Evolutionary conservation across 495 filamentous ascomycete genomes (phyloP).

Genomic region (Astrocystis sublimbata): DNA sequence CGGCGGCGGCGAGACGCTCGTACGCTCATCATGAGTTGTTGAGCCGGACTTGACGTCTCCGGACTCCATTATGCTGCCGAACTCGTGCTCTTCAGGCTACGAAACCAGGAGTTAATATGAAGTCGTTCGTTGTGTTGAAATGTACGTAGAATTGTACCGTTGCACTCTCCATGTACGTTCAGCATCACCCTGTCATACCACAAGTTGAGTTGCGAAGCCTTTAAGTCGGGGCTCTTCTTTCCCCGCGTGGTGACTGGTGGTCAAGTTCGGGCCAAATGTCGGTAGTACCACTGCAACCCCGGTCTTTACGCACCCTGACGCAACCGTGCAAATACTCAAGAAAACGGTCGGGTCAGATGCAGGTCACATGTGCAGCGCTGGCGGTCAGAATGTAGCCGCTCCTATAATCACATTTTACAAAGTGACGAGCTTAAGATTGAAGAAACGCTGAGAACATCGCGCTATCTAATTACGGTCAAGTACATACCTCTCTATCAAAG

Average conservation of each 20-base stretch:
- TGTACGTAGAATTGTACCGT: no score
- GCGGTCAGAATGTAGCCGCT: no score
- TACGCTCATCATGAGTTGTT: conserved; percentile 4
- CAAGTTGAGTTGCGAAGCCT: no score
- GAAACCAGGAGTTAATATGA: neutral
- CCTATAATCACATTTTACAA: no score
- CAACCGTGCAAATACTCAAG: neutral
- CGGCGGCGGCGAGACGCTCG: neutral
- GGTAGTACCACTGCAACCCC: neutral
- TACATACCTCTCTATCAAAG: neutral
- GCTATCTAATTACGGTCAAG: neutral
- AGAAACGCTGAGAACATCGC: neutral
- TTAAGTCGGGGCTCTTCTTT: neutral
- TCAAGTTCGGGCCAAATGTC: neutral
- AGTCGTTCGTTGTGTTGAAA: no score
- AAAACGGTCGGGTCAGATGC: neutral
- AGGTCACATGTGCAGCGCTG: no score
- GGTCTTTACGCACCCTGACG: neutral
- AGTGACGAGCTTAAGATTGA: neutral
- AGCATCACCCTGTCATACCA: no score
- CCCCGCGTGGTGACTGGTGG: neutral
- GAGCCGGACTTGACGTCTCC: conserved; percentile 1
- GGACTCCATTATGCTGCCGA: neutral
- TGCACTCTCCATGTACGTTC: no score
- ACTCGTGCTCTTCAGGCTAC: neutral